Percentiles rank a stretch among this genome's conserved stretches.
Conservation (phyloP, 1,284 basidiomycete genomes). For the Ustilago loliicola region DNA sequence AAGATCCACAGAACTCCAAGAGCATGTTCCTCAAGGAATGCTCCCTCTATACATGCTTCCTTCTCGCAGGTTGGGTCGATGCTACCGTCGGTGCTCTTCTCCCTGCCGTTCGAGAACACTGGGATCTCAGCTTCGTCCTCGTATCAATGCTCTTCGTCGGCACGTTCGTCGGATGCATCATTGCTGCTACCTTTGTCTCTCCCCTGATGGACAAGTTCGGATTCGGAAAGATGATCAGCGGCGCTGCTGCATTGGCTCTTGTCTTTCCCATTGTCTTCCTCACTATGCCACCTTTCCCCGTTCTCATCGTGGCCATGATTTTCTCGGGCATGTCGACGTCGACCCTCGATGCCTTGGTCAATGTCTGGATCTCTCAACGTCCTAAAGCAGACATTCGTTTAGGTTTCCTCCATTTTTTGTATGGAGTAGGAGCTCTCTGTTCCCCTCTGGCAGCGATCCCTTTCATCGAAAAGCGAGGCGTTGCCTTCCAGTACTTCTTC, state of each 20-base stretch:
- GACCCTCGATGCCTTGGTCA: conserved; percentile 43
- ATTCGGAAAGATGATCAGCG: conserved; percentile 43
- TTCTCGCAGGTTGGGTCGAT: conserved; percentile 53
- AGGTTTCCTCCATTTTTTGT: conserved; percentile 52
- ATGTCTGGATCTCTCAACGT: conserved; percentile 47
- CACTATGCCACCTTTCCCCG: conserved; percentile 50
- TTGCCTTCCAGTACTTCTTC: conserved; percentile 54
- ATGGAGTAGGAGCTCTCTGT: conserved; percentile 55
- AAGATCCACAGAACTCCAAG: conserved; percentile 10
- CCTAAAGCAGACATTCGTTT: conserved; percentile 48
- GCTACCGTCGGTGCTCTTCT: conserved; percentile 50
- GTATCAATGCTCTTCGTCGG: conserved; percentile 55
- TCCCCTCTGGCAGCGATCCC: conserved; percentile 54
- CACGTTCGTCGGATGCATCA: conserved; percentile 53
- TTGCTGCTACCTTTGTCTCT: conserved; percentile 35
- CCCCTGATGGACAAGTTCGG: conserved; percentile 44
- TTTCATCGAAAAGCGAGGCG: conserved; percentile 37
- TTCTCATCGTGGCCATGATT: conserved; percentile 48
- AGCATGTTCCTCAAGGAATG: conserved; percentile 47
- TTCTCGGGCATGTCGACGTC: conserved; percentile 37
- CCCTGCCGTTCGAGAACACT: conserved; percentile 50
- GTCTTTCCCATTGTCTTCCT: conserved; percentile 43
- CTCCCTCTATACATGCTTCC: conserved; percentile 43
- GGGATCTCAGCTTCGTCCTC: conserved; percentile 41
- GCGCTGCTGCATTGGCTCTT: conserved; percentile 28